These are phyloP conservation scores for Crepidotus variabilis DNA, from an alignment of 768 basidiomycete genomes.

Conservation along the genomic window DNA sequence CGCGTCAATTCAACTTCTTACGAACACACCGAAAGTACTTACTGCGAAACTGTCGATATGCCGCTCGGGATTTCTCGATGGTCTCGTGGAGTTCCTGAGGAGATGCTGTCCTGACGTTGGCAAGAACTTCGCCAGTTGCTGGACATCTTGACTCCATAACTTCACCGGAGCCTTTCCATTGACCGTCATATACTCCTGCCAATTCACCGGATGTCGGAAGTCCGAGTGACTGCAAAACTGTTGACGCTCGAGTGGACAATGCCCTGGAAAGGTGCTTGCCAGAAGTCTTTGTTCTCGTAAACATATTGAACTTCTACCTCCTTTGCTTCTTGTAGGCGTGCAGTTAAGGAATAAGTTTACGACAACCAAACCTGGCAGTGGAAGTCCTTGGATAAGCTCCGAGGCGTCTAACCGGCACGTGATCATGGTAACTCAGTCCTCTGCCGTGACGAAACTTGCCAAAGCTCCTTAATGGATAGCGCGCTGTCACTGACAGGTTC, in stretches of 20 bases:
- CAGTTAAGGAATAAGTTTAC: not conserved
- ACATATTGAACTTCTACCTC: slow-evolving; percentile 1
- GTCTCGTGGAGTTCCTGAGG: slow-evolving; percentile 69
- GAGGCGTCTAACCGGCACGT: no score
- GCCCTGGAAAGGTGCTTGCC: slow-evolving; percentile 32
- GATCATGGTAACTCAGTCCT: no score
- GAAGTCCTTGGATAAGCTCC: no score
- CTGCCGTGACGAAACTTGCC: no score
- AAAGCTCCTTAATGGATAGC: no score
- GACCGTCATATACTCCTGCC: slow-evolving; percentile 77
- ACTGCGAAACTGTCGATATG: slow-evolving; percentile 65
- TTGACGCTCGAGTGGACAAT: slow-evolving; percentile 69
- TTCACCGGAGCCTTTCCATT: slow-evolving; percentile 77
- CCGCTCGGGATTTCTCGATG: slow-evolving; percentile 69
- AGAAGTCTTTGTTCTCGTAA: slow-evolving; percentile 8
- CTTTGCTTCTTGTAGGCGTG: not conserved
- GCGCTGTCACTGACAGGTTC: no score
- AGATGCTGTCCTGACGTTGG: slow-evolving; percentile 68
- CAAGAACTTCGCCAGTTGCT: slow-evolving; percentile 83
- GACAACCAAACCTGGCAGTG: no score
- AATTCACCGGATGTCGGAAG: slow-evolving; percentile 56
- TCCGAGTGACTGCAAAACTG: slow-evolving; percentile 60
- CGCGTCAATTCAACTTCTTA: not conserved
- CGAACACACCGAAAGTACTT: slow-evolving; percentile 12
- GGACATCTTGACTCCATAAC: slow-evolving; percentile 73